phyloP scores from a whole-genome alignment of 2,329 filamentous ascomycete genomes.

The Dactylonectria estremocensis region DNA sequence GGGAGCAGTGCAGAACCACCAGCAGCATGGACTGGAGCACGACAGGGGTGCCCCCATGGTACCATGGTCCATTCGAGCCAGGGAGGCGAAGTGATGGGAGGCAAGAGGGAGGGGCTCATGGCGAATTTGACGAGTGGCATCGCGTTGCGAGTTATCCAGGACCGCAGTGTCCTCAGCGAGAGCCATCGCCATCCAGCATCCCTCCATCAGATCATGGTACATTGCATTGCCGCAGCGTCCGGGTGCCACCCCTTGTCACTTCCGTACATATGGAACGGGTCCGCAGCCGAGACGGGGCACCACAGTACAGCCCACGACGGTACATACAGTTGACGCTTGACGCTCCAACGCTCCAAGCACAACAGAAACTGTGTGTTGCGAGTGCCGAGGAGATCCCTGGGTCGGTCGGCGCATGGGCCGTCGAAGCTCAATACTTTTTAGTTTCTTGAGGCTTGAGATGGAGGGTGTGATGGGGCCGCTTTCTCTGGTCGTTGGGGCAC shows the following conservation, averaged over 20 bases:
- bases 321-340: background rate
- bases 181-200: constrained; percentile 12
- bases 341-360: too few species aligned
- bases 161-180: background rate
- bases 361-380: constrained; percentile 6
- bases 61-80: background rate
- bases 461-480: background rate
- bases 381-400: background rate
- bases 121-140: constrained; percentile 1
- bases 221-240: constrained; percentile 28
- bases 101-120: background rate
- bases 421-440: constrained; percentile 27
- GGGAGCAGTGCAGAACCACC: background rate
- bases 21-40: background rate
- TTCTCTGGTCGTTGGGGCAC: background rate
- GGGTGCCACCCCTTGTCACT: constrained; percentile 17
- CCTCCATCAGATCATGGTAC: constrained; percentile 32
- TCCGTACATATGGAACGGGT: background rate
- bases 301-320: background rate
- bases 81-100: constrained; percentile 3
- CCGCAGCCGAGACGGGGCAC: background rate
- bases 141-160: background rate
- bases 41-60: background rate
- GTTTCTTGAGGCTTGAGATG: background rate
- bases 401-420: background rate